These are phyloP conservation scores for Aspergillus avenaceus DNA, from an alignment of 495 filamentous ascomycete species.

Conservation along the genomic window DNA sequence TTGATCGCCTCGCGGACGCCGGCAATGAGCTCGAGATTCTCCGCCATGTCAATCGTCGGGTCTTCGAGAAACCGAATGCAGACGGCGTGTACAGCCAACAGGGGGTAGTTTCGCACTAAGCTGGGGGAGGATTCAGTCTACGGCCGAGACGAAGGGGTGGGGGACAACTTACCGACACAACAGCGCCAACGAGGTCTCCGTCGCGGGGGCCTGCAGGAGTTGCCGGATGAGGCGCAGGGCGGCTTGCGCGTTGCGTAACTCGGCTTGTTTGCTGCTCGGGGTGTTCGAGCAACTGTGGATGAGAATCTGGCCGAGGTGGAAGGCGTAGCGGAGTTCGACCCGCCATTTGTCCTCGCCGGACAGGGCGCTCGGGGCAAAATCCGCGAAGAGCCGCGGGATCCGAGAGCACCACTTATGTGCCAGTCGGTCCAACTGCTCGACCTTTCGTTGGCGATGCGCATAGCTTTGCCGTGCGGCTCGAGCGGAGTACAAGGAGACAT, in stretches of 20 bases:
- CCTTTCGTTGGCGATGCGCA: neutral
- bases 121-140: neutral
- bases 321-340: neutral
- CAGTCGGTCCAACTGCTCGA: neutral
- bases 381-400: neutral
- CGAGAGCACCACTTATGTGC: neutral
- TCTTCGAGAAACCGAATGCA: too few species aligned
- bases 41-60: too few species aligned
- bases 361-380: neutral
- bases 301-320: neutral
- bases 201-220: neutral
- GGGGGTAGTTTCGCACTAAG: neutral
- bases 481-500: neutral
- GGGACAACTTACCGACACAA: neutral
- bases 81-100: neutral
- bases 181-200: neutral
- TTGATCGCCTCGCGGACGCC: too few species aligned
- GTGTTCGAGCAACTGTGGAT: neutral
- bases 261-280: neutral
- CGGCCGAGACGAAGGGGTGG: neutral
- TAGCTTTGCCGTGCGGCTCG: neutral
- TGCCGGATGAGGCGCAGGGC: neutral
- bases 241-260: neutral
- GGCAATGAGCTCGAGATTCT: too few species aligned
- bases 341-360: too few species aligned